A percentile compares a stretch with the other conserved stretches of the same genome.
phyloP scores from a whole-genome alignment of 305 asterid genomes.

The Fraxinus ornus region DNA sequence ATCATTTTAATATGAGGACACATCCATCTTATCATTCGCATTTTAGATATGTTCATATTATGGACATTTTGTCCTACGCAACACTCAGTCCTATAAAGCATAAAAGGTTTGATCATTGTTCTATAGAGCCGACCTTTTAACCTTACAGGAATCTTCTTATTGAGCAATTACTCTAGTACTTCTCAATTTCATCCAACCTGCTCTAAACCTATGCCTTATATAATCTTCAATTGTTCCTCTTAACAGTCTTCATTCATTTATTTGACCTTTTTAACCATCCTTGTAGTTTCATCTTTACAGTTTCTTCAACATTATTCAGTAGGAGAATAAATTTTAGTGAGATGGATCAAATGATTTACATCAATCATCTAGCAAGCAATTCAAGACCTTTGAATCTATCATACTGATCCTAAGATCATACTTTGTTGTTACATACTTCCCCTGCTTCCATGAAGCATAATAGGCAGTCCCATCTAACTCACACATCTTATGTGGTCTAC shows the following conservation, averaged over 20 bases:
- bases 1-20: neutral
- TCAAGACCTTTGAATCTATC: neutral
- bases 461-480: neutral
- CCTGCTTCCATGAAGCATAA: neutral
- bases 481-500: neutral
- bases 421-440: neutral
- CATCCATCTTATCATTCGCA: neutral
- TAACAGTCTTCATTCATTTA: neutral
- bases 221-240: neutral
- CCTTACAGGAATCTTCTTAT: neutral
- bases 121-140: neutral
- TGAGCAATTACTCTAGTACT: neutral
- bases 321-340: neutral
- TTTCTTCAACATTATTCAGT: neutral
- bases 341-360: neutral
- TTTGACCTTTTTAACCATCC: neutral
- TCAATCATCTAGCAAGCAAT: neutral
- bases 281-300: neutral
- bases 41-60: neutral
- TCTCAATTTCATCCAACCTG: neutral
- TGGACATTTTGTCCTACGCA: neutral
- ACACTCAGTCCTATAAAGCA: neutral
- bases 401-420: neutral
- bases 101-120: neutral
- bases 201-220: neutral